Evolutionary conservation across 2,329 filamentous ascomycete genomes (phyloP), one percentile per base, ranked within the genome.

Genomic region (Ophiostoma triangulosporum): DNA sequence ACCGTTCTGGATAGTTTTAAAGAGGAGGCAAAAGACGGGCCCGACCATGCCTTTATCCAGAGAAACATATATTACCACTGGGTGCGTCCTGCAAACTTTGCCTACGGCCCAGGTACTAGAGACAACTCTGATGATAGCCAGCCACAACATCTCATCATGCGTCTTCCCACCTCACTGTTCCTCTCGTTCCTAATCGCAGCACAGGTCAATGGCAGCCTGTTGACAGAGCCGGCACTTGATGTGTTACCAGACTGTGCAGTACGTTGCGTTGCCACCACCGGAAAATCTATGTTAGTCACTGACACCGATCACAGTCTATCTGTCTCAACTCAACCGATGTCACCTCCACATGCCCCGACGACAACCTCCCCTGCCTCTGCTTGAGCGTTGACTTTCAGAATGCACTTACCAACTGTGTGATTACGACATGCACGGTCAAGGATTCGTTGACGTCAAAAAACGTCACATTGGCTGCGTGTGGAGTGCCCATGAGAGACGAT

Each of bases 381-480:
- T 22, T 26, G 20, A 49, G 53, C 43, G 29, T 33, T 2, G 12
- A 48, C 17, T 40, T 54, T 12, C 51, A 29, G 8, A 43, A 20
- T 6, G 32, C 46, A 4, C 15, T 52, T 9, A 54, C 48, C 2
- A 22, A 26, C 1, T 56, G 54, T 24, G 48, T 52, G 6, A 1
- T 49, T 7, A 35, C 43, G 12, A 50, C 43, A 29, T 54, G 51
- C 45, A 52, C 27, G 1, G 27, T 48, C 7, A 15, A 54, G 22
- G 54, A 56, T 6, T 32, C 48, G 3, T 17, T 56, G 22, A 51
- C 51, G 20, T 59, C 58, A 15, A 62, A 60, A 22, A 63, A 64
- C 52, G 35, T 60, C 3, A 65, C 61, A 1, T 53, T 61, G 1
- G 61, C 57, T 1, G 58, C 55, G n/a, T 68, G 63, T 57, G 54